Evolutionary conservation across 2,329 filamentous ascomycete species (phyloP).

Genomic region (Fusarium ramigenum): DNA sequence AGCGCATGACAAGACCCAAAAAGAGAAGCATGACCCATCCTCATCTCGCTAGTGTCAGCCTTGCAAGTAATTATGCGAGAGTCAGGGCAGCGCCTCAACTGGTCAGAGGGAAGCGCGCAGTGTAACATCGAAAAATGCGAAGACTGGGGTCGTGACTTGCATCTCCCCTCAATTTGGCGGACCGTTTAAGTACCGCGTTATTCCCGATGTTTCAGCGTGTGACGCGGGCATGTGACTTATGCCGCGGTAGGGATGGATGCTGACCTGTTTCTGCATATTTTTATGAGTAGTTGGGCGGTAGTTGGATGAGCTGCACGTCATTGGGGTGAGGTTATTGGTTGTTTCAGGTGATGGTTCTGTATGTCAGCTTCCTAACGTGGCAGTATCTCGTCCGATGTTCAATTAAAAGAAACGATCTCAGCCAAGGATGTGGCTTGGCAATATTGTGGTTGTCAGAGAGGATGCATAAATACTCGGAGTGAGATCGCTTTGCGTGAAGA

Average conservation of each 20-base stretch:
- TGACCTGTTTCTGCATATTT: background rate
- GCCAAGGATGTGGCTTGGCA: background rate
- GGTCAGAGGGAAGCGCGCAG: background rate
- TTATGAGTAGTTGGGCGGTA: too few relatives aligned
- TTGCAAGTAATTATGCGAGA: slow-evolving; percentile 5
- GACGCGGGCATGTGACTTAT: slow-evolving; percentile 4
- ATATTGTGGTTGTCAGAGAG: background rate
- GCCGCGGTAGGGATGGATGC: background rate
- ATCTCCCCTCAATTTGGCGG: background rate
- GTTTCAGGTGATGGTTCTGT: background rate
- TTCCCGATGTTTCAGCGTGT: background rate
- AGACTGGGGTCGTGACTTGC: background rate
- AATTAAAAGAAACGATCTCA: background rate
- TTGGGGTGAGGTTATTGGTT: background rate
- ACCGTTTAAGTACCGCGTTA: background rate
- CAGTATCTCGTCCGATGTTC: background rate
- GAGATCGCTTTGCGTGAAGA: background rate
- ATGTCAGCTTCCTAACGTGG: background rate
- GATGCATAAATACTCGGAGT: background rate
- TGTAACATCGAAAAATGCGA: background rate
- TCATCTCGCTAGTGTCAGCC: background rate
- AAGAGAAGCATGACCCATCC: slow-evolving; percentile 4
- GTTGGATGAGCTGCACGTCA: background rate
- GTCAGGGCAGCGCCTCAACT: background rate
- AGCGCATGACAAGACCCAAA: slow-evolving; percentile 17